These are phyloP conservation scores for Mycena vitilis DNA, from an alignment of 768 basidiomycete species.

Conservation along the genomic window DNA sequence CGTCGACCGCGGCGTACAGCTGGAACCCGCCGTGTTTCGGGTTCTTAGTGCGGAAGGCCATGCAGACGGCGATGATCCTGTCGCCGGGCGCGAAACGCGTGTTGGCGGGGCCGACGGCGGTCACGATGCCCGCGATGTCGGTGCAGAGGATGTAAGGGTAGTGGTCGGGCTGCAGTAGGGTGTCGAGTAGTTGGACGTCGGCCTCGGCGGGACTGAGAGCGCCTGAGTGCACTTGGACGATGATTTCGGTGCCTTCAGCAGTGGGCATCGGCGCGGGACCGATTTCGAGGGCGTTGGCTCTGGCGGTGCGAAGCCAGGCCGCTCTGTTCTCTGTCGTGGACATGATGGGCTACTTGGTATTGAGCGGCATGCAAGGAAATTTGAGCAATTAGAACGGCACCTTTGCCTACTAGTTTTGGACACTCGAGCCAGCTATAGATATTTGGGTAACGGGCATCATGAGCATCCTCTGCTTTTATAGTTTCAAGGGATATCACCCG, in stretches of 20 bases:
- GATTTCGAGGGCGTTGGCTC: not conserved
- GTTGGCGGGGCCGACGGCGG: slow-evolving; percentile 11
- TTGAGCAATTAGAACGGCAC: too few relatives aligned
- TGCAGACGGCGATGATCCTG: slow-evolving; percentile 7
- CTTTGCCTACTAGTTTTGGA: too few relatives aligned
- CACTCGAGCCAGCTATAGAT: too few relatives aligned
- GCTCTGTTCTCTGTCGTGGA: not conserved
- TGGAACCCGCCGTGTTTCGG: slow-evolving; percentile 12
- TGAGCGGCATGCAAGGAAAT: not conserved
- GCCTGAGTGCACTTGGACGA: slow-evolving; percentile 2
- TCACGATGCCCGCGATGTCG: slow-evolving; percentile 13
- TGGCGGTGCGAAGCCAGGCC: not conserved
- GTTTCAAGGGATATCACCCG: too few relatives aligned
- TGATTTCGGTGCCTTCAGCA: not conserved
- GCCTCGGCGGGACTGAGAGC: not conserved
- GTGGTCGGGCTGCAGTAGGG: not conserved
- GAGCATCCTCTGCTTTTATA: too few relatives aligned
- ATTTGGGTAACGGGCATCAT: too few relatives aligned
- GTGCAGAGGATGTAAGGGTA: slow-evolving; percentile 11
- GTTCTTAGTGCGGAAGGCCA: not conserved
- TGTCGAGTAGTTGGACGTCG: not conserved
- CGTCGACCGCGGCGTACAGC: slow-evolving; percentile 3
- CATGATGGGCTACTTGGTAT: not conserved
- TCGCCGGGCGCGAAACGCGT: slow-evolving; percentile 16
- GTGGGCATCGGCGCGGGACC: slow-evolving; percentile 3